These are phyloP conservation scores for Colletotrichum sojae DNA, from an alignment of 2,329 filamentous ascomycete species.

Conservation along the genomic window DNA sequence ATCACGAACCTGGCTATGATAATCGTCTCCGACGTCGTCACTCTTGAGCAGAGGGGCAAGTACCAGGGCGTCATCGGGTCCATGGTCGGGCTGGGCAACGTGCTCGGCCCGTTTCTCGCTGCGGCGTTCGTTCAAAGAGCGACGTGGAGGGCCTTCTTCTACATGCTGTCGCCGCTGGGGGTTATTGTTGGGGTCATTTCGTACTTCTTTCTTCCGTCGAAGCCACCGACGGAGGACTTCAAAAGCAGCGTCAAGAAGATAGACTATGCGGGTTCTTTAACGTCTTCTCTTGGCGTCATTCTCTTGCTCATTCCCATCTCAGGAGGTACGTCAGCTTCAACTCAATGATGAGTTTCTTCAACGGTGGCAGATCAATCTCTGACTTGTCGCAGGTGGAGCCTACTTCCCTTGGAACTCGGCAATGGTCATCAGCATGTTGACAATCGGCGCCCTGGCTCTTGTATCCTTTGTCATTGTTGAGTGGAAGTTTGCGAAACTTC, in stretches of 20 bases:
- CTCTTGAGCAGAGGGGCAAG: slow-evolving; percentile 71
- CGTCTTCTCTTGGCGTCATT: slow-evolving; percentile 69
- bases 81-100: slow-evolving; percentile 58
- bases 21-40: slow-evolving; percentile 72
- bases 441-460: slow-evolving; percentile 42
- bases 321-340: slow-evolving; percentile 55
- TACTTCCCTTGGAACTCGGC: slow-evolving; percentile 47
- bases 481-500: slow-evolving; percentile 46
- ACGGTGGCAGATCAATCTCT: neutral
- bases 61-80: slow-evolving; percentile 61
- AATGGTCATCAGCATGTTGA: slow-evolving; percentile 45
- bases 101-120: slow-evolving; percentile 60
- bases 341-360: no score
- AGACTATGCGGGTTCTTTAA: slow-evolving; percentile 71
- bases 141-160: slow-evolving; percentile 61
- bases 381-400: slow-evolving; percentile 41
- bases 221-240: slow-evolving; percentile 61
- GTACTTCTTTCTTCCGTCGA: slow-evolving; percentile 66
- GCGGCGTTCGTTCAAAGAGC: slow-evolving; percentile 54
- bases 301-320: slow-evolving; percentile 75
- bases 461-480: slow-evolving; percentile 45
- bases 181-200: slow-evolving; percentile 59
- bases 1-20: slow-evolving; percentile 73
- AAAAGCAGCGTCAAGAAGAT: slow-evolving; percentile 66
- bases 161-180: slow-evolving; percentile 65